These are phyloP conservation scores for Ampelocalamus luodianensis DNA, from an alignment of 176 grass and related monocot species.

Conservation along the genomic window DNA sequence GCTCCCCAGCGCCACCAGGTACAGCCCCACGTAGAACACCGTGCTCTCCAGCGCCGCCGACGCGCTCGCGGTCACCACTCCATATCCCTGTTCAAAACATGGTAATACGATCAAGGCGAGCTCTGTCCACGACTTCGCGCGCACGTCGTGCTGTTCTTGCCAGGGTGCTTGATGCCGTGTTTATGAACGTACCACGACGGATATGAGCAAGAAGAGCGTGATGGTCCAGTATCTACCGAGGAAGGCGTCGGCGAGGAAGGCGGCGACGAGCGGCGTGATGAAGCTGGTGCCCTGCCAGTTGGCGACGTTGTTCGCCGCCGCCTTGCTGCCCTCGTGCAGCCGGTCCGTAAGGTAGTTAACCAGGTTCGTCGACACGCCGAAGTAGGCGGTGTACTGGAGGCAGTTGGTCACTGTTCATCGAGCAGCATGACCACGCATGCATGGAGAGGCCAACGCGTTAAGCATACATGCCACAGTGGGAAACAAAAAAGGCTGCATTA, in stretches of 20 bases:
- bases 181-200: conserved; percentile 17
- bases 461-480: neutral
- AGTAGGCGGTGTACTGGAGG: conserved; percentile 40
- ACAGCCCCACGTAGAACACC: conserved; percentile 52
- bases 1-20: conserved; percentile 53
- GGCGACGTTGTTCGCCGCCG: conserved; percentile 53
- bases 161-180: neutral
- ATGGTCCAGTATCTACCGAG: conserved; percentile 65
- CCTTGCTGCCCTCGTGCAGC: conserved; percentile 53
- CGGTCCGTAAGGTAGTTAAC: conserved; percentile 58
- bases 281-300: conserved; percentile 55
- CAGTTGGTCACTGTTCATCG: conserved; percentile 34
- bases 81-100: conserved; percentile 36
- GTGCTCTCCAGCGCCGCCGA: conserved; percentile 19
- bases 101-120: neutral
- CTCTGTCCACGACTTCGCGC: neutral
- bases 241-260: conserved; percentile 64
- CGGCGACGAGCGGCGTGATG: conserved; percentile 55
- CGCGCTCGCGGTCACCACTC: conserved; percentile 44
- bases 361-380: conserved; percentile 56
- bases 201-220: conserved; percentile 44
- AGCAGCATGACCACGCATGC: neutral
- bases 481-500: neutral
- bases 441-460: neutral
- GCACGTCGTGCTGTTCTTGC: neutral